Evolutionary conservation across 345 rosid genomes (phyloP).

Genomic region (Chamaenerion angustifolium): DNA sequence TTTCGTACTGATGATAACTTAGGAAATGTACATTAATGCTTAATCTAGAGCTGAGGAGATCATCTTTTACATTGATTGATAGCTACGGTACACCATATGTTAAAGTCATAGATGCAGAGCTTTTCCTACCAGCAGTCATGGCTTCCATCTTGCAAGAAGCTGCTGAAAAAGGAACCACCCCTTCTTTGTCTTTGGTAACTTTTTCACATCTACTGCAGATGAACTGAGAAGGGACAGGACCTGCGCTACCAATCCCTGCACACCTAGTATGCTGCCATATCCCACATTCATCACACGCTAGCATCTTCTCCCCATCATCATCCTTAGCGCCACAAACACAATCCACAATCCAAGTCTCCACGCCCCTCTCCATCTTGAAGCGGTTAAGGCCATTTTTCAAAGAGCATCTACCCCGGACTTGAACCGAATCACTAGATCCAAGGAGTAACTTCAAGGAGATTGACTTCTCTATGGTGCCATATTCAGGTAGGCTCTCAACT

Average conservation of each 20-base stretch:
- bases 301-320: conserved; percentile 68
- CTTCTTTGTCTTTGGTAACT: conserved; percentile 3
- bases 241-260: conserved; percentile 41
- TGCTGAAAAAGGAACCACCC: conserved; percentile 13
- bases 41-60: too few relatives aligned
- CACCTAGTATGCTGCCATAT: conserved; percentile 77
- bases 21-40: too few relatives aligned
- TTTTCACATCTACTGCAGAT: conserved; percentile 25
- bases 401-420: conserved; percentile 32
- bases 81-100: neutral
- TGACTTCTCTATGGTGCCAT: conserved; percentile 30
- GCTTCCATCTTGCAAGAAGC: conserved; percentile 28
- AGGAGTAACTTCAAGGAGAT: conserved; percentile 34
- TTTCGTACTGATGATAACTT: too few relatives aligned
- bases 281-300: conserved; percentile 54
- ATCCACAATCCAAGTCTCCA: conserved; percentile 52
- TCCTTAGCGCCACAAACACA: conserved; percentile 60
- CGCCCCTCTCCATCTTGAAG: conserved; percentile 54
- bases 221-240: conserved; percentile 29
- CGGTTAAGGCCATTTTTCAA: conserved; percentile 33
- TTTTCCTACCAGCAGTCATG: conserved; percentile 9
- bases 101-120: conserved; percentile 15
- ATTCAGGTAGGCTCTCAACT: conserved; percentile 36
- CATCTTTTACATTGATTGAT: too few relatives aligned
- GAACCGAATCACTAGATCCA: conserved; percentile 27